Conservation (phyloP, 106 monocot genomes). For the Posidonia australis region DNA sequence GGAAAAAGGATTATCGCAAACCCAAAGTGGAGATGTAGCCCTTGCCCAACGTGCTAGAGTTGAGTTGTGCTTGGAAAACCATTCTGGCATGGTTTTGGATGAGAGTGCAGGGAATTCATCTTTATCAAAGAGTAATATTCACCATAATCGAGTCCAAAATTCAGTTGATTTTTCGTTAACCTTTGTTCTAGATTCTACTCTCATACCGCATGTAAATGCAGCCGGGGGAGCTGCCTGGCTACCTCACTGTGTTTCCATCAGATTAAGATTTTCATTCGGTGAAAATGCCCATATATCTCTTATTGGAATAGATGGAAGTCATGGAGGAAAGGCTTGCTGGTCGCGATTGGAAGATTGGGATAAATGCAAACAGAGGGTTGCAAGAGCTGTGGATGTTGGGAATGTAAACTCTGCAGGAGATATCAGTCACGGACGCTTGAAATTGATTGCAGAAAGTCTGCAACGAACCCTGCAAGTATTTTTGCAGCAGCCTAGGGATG, state of each 20-base stretch:
- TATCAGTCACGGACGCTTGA: slow-evolving; percentile 69
- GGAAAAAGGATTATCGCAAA: slow-evolving; percentile 78
- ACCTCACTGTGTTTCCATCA: slow-evolving; percentile 84
- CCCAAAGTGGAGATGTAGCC: slow-evolving; percentile 59
- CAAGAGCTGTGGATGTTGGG: slow-evolving; percentile 53
- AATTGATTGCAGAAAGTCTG: slow-evolving; percentile 55
- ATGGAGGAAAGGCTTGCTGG: slow-evolving; percentile 94
- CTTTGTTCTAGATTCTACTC: slow-evolving; percentile 78
- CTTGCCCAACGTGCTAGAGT: slow-evolving; percentile 68
- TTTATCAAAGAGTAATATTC: slow-evolving; percentile 60
- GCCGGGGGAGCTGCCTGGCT: slow-evolving; percentile 98
- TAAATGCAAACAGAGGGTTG: slow-evolving; percentile 72
- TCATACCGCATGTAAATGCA: slow-evolving; percentile 88
- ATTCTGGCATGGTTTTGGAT: slow-evolving; percentile 29
- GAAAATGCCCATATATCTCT: slow-evolving; percentile 63
- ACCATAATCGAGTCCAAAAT: slow-evolving; percentile 63
- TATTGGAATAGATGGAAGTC: slow-evolving; percentile 80
- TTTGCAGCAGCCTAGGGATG: slow-evolving; percentile 78
- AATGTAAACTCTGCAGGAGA: slow-evolving; percentile 51
- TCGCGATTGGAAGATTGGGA: slow-evolving; percentile 82
- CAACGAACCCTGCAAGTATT: slow-evolving; percentile 53
- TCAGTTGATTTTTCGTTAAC: slow-evolving; percentile 81
- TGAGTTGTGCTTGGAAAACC: slow-evolving; percentile 90
- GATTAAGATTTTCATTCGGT: slow-evolving; percentile 68
- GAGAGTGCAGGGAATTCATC: slow-evolving; percentile 25